A percentile compares a stretch with the other conserved stretches of the same genome.
phyloP scores from a whole-genome alignment of 768 basidiomycete species.

The Calocybe gangraenosa region DNA sequence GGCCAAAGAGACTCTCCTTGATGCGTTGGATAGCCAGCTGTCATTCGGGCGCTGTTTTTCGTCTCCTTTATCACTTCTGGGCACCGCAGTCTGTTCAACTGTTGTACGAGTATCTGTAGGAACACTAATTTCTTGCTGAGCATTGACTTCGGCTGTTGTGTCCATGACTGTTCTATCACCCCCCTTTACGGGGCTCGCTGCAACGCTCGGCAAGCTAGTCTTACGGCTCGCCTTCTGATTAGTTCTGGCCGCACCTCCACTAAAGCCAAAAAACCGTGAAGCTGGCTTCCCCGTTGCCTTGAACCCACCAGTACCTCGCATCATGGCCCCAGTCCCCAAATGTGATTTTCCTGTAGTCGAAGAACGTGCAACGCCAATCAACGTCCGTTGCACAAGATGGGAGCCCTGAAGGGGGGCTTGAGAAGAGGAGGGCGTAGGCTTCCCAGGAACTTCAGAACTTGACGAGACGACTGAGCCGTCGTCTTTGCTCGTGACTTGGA shows the following conservation, averaged over 20 bases:
- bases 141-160: constrained; percentile 12
- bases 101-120: too few relatives aligned
- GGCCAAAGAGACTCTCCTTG: constrained; percentile 53
- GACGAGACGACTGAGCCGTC: constrained; percentile 7
- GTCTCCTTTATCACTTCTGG: constrained; percentile 24
- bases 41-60: constrained; percentile 25
- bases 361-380: constrained; percentile 9
- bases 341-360: constrained; percentile 9
- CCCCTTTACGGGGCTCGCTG: constrained; percentile 48
- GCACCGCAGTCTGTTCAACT: background rate
- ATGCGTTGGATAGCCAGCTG: constrained; percentile 32
- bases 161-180: constrained; percentile 17
- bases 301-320: constrained; percentile 14
- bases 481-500: constrained; percentile 10
- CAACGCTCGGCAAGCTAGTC: constrained; percentile 40
- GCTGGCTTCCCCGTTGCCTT: constrained; percentile 7
- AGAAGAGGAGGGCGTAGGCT: constrained; percentile 2
- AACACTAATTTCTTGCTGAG: background rate
- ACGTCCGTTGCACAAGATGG: constrained; percentile 6
- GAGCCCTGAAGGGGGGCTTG: constrained; percentile 1
- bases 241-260: constrained; percentile 20
- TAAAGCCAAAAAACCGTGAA: constrained; percentile 18
- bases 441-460: background rate
- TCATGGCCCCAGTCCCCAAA: constrained; percentile 13
- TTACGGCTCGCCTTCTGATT: constrained; percentile 42